Base-by-base conservation (phyloP, 1,284 basidiomycete genomes). In the Sphagnurus paluster region DNA sequence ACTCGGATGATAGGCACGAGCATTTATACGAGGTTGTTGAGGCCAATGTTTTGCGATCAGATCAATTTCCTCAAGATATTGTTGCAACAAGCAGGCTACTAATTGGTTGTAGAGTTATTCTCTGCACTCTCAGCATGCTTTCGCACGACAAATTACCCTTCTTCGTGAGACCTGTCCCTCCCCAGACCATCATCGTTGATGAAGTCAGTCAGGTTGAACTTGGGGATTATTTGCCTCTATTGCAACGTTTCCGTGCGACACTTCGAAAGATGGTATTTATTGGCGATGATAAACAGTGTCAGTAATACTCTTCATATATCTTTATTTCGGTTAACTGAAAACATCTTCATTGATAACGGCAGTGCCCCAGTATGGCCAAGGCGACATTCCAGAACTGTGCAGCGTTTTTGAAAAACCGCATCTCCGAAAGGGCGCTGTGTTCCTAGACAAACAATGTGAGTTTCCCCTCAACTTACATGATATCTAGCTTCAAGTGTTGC, bases 241-340 rank as follows among this genome's bases (percentile, higher is more conserved):
- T 88, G 25, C 54, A 66, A 14, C 60, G 51, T 10, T 82, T 75
- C 50, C 54, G 59, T 2, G 50, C 58, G 0, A 67, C 66, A 1
- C 62, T 90, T 16, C 64, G 68, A 16, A 89, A 87, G 53, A 59
- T 85, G 0, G 80, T 79, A 46, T 82, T 88, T 52, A 82, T 90
- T 60, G 87, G 87, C 10, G 87, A 90, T 66, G 70, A 85, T 53
- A 84, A 81, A 56, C 87, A 90, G 68, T 71, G 87, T 87, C 50
- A 62, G 70, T 68, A 54, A n/a, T n/a, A 1, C 21, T 21, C 21
- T 7, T 29, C n/a, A 16, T 5, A 28, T 28, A 14, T 26, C 10
- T 28, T 2, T 10, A 30, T 40, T 25, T 39, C 29, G 26, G 39
- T 21, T 8, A 25, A 28, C 25, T 39, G 2, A 19, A 16, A 7